Base-by-base conservation (phyloP, 805 yeast genomes). In the Pichia rugopelliculosa region DNA sequence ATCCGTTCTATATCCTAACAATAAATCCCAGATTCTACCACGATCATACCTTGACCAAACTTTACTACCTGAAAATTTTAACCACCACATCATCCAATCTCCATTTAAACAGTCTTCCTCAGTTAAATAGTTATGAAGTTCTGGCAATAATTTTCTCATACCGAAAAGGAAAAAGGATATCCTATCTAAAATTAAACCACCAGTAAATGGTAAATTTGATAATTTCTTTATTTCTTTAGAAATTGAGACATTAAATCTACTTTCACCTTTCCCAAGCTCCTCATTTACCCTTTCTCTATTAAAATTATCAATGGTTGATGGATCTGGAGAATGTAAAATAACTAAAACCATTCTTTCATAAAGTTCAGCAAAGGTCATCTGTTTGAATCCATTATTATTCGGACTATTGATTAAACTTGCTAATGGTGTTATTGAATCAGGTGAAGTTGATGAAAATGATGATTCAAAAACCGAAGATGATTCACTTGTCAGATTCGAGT, bases 71-170 rank as follows among this genome's bases (percentile, higher is more conserved):
- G 87, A 78, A 74, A 86, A 90, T 60, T 88, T 87, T 53, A 90
- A 71, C 97, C 97, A 90, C 96, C 96, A 90, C 36, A 87, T 74
- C 23, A 89, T 70, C 97, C 97, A 90, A 59, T 83, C 89, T 56
- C 87, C 93, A 53, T 84, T 88, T 50, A 78, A 72, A 39, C 74
- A 71, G 50, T 84, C 89, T 56, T 90, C 97, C 58, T 87, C 95
- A 36, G 80, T 80, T 52, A 90, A 77, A 51, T 79, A 86, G 50
- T 75, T 77, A 43, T 86, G 82, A 37, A 90, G 64, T 57, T 87
- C 96, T 2, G 96, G 96, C 47, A 87, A 66, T 34, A 73, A 67
- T 55, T 71, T 78, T 52, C 83, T 74, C 57, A 84, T 71, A 56
- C 78, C 73, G 55, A 80, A 74, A 26, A 86, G 69, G 65, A 87